Base-by-base conservation (phyloP, 116 monocot genomes). In the Iris pallida region DNA sequence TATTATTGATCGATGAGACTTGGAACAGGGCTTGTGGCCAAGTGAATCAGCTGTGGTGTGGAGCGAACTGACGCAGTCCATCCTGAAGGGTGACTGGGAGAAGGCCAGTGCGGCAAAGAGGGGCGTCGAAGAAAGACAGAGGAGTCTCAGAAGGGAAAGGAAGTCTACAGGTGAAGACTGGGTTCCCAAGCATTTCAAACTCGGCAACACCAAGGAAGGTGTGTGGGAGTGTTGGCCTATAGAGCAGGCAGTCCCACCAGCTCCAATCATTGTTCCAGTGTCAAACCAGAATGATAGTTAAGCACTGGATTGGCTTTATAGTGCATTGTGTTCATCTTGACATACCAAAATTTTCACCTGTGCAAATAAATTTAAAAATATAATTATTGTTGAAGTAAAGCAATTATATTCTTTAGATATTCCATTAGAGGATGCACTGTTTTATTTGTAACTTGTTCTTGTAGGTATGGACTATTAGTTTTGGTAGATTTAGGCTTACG, bases 171-270 rank as follows among this genome's bases (percentile, higher is more conserved):
- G 75, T 17, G 79, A 85, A 47, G 49, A 65, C 2, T 92, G 97
- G 97, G 69, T 46, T 46, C 90, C 97, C 14, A 89, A 75, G 55
- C 77, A 90, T 64, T 97, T 97, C 78, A 81, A 48, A 7, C 4
- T 92, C 13, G 46, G 71, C 7, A 81, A 44, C 52, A 67, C 30
- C 5, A 90, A 97, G 67, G 85, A 88, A 2, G 78, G 85, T 16
- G 72, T 20, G 1, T 97, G 92, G 92, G 87, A 89, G 40, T 97
- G 97, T 64, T 78, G 65, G 68, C 97, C 97, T 14, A 59, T 83
- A 19, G 57, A 82, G 0, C 64, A 53, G 9, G 77, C 68, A 0
- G 90, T 97, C 4, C 79, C 79, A 20, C 81, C 85, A 51, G 92
- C 90, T 64, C 90, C 97, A 16, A 85, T 97, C 20, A 52, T 78